Conservation (phyloP, 768 basidiomycete genomes). For the Tylopilus sp. region DNA sequence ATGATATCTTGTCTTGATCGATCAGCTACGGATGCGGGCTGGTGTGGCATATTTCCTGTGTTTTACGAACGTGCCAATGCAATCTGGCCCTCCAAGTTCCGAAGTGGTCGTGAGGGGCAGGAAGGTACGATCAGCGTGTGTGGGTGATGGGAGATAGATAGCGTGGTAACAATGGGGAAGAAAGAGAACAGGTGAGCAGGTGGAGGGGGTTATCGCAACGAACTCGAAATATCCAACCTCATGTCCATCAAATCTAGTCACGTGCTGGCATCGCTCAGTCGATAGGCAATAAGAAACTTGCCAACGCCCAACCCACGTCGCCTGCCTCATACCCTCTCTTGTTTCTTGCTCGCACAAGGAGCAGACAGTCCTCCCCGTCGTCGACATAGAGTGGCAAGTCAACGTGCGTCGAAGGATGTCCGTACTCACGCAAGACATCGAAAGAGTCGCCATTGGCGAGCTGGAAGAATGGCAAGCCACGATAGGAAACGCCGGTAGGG, state of each 20-base stretch:
- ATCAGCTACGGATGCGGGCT: not conserved
- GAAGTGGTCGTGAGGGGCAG: slow-evolving; percentile 2
- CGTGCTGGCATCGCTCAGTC: slow-evolving; percentile 25
- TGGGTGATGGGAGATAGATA: slow-evolving; percentile 13
- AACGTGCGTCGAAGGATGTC: slow-evolving; percentile 71
- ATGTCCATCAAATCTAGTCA: slow-evolving; percentile 4
- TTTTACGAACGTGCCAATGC: slow-evolving; percentile 1
- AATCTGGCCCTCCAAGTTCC: slow-evolving; percentile 5
- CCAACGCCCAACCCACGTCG: slow-evolving; percentile 75
- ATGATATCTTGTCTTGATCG: slow-evolving; percentile 2
- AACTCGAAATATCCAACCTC: slow-evolving; percentile 3
- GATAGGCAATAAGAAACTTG: slow-evolving; percentile 73
- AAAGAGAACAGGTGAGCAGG: not conserved
- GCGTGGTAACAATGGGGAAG: slow-evolving; percentile 1
- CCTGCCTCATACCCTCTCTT: slow-evolving; percentile 32
- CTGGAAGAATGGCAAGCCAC: slow-evolving; percentile 73
- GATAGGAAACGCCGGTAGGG: slow-evolving; percentile 61
- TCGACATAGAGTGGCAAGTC: slow-evolving; percentile 77
- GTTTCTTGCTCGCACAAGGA: slow-evolving; percentile 57
- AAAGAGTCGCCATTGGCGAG: slow-evolving; percentile 60
- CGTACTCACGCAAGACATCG: slow-evolving; percentile 70
- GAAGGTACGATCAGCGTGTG: not conserved
- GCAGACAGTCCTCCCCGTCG: slow-evolving; percentile 70
- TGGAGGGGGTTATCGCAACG: slow-evolving; percentile 18
- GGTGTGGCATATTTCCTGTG: slow-evolving; percentile 3